These are phyloP conservation scores for Boletus rubropictus DNA, from an alignment of 768 basidiomycete species.

Conservation along the genomic window DNA sequence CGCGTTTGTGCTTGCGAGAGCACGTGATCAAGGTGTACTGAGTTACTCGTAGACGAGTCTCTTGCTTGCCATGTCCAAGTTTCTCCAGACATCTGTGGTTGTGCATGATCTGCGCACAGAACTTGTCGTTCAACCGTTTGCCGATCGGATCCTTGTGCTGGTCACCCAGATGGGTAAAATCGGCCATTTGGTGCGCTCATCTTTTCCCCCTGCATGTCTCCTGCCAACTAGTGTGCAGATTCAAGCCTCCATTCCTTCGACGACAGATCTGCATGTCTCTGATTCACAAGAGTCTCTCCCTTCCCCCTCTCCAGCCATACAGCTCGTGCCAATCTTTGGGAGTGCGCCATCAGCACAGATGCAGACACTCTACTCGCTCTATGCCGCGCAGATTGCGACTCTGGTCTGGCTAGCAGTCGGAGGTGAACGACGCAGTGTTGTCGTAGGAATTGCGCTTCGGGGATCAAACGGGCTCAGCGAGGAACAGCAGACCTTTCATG, in stretches of 20 bases:
- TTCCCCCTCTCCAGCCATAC: slow-evolving; percentile 62
- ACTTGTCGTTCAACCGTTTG: slow-evolving; percentile 70
- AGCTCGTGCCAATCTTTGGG: slow-evolving; percentile 75
- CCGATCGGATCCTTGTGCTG: slow-evolving; percentile 78
- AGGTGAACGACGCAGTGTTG: slow-evolving; percentile 48
- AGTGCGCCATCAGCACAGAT: slow-evolving; percentile 61
- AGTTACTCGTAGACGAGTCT: background rate
- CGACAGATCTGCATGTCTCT: slow-evolving; percentile 42
- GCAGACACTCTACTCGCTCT: slow-evolving; percentile 70
- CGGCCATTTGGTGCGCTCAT: slow-evolving; percentile 63
- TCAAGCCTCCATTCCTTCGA: slow-evolving; percentile 70
- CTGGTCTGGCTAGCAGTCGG: slow-evolving; percentile 63
- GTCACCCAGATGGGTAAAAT: slow-evolving; percentile 90
- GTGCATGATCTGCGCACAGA: slow-evolving; percentile 63
- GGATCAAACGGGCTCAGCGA: slow-evolving; percentile 34
- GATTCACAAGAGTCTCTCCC: slow-evolving; percentile 42
- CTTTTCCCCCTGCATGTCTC: background rate
- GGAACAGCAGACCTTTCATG: slow-evolving; percentile 41
- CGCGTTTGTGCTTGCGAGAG: background rate
- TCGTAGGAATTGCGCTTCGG: slow-evolving; percentile 70
- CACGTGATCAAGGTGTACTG: slow-evolving; percentile 3
- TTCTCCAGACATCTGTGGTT: slow-evolving; percentile 41
- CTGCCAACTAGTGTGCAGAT: slow-evolving; percentile 44
- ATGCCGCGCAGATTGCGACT: slow-evolving; percentile 82
- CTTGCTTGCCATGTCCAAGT: slow-evolving; percentile 17